Evolutionary conservation across 495 filamentous ascomycete genomes (phyloP), one percentile per base, ranked within the genome.

Genomic region (Penicillium ochrochloron): DNA sequence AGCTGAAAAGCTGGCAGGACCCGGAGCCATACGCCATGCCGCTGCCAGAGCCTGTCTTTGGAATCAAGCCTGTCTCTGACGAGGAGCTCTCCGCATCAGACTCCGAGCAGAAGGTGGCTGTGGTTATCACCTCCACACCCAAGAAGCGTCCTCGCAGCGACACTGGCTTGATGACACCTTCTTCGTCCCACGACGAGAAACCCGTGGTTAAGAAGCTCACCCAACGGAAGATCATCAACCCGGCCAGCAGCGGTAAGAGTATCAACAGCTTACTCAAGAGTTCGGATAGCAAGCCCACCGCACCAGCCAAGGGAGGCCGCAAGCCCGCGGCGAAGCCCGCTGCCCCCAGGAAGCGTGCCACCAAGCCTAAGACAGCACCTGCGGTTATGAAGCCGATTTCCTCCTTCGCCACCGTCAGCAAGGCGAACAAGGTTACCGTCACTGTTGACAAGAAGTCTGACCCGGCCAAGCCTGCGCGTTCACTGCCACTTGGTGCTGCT

Each of bases 1-100:
- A 83, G 39, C 80, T 97, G 72, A 91, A 88, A 52, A 84, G 78
- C 37, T 97, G 91, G 89, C 85, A 97, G 70, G 91, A 92, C 59
- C 61, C 21, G 4, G 57, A 53, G 1, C 63, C 65, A 2, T 70
- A 63, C 31, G 35, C 59, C 34, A 51, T 52, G 17, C 35, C 64
- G 12, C 61, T 70, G 27, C 71, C 69, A n/a, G 69, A 73, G 59
- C 71, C 69, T 1, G 64, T 66, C n/a, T 62, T 70, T 15, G 64
- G 65, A 12, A 17, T 34, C 37, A 56, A 63, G 51, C 46, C 31
- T 37, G 23, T 39, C 33, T 62, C 63, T 5, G 64, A 68, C 35
- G 51, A 61, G 35, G 75, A 84, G 44, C 78, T 78, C 68, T 72
- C 79, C 25, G 69, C 74, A 3, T 76, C 76, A 6, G 75, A 80